Evolutionary conservation across 257 asterid genomes (phyloP).

Genomic region (Rhazya stricta): DNA sequence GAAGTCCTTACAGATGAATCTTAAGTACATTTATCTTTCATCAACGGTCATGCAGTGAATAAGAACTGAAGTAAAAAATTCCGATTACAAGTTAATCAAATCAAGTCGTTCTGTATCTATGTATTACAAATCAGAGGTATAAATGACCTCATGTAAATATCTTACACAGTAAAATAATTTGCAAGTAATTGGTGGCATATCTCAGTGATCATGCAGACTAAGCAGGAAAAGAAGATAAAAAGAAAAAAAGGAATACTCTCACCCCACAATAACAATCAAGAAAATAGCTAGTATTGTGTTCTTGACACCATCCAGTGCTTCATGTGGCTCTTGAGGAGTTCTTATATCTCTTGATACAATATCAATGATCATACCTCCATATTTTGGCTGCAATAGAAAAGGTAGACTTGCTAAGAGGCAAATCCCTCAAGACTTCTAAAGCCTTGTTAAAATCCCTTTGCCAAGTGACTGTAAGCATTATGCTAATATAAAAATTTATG

Average conservation of each 20-base stretch:
- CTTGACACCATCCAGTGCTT: slow-evolving; percentile 38
- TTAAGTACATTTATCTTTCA: not conserved
- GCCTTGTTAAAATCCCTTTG: not conserved
- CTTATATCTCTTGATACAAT: slow-evolving; percentile 36
- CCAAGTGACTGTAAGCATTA: not conserved
- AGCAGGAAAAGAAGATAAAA: not conserved
- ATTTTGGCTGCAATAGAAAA: slow-evolving; percentile 36
- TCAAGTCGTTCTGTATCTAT: not conserved
- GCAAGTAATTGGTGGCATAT: not conserved
- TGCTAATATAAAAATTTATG: not conserved
- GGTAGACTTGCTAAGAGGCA: slow-evolving; percentile 1
- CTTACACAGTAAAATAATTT: not conserved
- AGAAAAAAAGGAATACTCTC: slow-evolving; percentile 13
- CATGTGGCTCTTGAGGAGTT: slow-evolving; percentile 32
- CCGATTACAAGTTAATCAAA: not conserved
- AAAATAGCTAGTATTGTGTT: slow-evolving; percentile 33
- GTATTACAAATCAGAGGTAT: not conserved
- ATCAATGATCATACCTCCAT: slow-evolving; percentile 46
- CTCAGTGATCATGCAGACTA: not conserved
- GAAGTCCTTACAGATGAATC: not conserved
- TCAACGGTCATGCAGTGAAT: not conserved
- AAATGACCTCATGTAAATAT: not conserved
- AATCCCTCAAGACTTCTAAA: not conserved
- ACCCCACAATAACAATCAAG: slow-evolving; percentile 40
- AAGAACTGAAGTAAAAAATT: not conserved